Conservation (phyloP, 495 filamentous ascomycete genomes). For the Penicillium riverlandense region DNA sequence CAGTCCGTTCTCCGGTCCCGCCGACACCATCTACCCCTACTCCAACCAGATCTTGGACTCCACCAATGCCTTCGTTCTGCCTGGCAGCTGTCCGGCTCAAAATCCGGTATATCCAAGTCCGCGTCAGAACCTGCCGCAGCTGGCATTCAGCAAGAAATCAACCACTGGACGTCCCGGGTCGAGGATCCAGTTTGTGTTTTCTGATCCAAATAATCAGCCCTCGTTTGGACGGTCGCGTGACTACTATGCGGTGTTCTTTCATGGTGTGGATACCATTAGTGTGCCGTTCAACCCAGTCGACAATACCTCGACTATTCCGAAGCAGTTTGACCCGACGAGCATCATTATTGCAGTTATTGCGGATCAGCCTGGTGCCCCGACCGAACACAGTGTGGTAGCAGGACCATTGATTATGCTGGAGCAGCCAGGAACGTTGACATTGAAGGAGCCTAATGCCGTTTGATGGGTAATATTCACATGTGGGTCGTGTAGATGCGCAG, state of each 20-base stretch:
- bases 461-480: background rate
- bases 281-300: slow-evolving; percentile 33
- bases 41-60: slow-evolving; percentile 46
- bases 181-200: slow-evolving; percentile 31
- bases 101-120: slow-evolving; percentile 44
- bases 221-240: slow-evolving; percentile 21
- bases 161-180: slow-evolving; percentile 36
- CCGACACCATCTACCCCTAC: slow-evolving; percentile 46
- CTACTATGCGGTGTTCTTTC: slow-evolving; percentile 49
- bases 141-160: slow-evolving; percentile 28
- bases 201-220: slow-evolving; percentile 29
- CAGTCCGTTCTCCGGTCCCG: slow-evolving; percentile 42
- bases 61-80: slow-evolving; percentile 41
- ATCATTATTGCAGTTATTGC: slow-evolving; percentile 41
- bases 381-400: slow-evolving; percentile 33
- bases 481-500: too few relatives aligned
- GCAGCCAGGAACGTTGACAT: slow-evolving; percentile 21
- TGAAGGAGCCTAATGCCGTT: background rate
- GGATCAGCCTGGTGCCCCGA: slow-evolving; percentile 36
- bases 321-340: slow-evolving; percentile 36
- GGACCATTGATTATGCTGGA: slow-evolving; percentile 33
- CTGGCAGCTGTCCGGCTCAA: slow-evolving; percentile 37
- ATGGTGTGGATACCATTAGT: slow-evolving; percentile 36
- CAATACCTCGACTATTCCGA: slow-evolving; percentile 35
- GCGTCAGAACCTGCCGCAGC: slow-evolving; percentile 32